Conservation (phyloP, 805 yeast species). For the Allodekkera sacchari region DNA sequence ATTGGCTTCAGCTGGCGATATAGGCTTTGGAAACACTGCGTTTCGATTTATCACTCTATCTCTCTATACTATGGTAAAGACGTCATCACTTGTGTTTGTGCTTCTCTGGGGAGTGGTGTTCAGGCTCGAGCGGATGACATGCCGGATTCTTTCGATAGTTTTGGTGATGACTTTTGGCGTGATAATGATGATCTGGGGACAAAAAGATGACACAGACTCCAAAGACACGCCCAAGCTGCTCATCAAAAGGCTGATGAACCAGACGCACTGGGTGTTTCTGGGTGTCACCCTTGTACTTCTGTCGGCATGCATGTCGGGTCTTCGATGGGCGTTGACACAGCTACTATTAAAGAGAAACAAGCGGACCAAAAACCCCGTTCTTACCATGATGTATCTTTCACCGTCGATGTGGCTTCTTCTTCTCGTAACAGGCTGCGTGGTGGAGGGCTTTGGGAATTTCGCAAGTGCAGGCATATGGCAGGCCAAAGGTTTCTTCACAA, state of each 20-base stretch:
- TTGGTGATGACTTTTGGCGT: conserved; percentile 78
- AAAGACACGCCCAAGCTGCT: neutral
- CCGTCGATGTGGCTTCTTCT: conserved; percentile 73
- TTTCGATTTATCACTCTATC: conserved; percentile 72
- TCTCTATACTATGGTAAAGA: conserved; percentile 88
- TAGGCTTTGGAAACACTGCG: conserved; percentile 85
- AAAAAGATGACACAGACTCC: conserved; percentile 20
- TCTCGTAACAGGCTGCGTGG: conserved; percentile 48
- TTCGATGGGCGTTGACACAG: conserved; percentile 95
- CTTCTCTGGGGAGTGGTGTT: conserved; percentile 79
- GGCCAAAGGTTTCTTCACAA: conserved; percentile 44
- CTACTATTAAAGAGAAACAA: conserved; percentile 56
- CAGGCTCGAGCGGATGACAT: conserved; percentile 64
- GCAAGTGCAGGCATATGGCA: conserved; percentile 53
- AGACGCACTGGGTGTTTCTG: conserved; percentile 24
- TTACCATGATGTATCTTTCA: conserved; percentile 74
- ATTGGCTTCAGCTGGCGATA: conserved; percentile 83
- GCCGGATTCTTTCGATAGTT: conserved; percentile 63
- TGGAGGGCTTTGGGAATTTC: conserved; percentile 63
- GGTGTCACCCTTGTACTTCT: conserved; percentile 71
- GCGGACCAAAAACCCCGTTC: conserved; percentile 64
- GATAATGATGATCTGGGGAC: conserved; percentile 70
- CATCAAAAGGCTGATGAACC: conserved; percentile 6
- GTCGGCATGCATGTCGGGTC: conserved; percentile 78
- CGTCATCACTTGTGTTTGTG: conserved; percentile 83